Conservation (phyloP, 2,329 filamentous ascomycete species). For the Endocalyx cinctus region DNA sequence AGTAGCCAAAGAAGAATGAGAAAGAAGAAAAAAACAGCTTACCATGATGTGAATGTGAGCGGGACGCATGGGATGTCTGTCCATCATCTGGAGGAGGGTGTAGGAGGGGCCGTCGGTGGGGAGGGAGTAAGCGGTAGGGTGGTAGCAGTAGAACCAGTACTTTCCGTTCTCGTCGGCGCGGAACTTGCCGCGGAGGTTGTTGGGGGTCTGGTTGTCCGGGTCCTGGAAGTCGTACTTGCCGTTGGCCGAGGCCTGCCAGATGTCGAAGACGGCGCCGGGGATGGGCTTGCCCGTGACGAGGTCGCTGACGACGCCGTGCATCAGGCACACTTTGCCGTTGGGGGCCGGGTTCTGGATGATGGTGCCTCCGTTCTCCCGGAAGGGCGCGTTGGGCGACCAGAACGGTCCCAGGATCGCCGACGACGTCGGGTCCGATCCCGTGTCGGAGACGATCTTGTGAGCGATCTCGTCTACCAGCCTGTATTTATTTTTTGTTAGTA, state of each 20-base stretch:
- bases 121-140: slow-evolving; percentile 69
- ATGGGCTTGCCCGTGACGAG: slow-evolving; percentile 49
- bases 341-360: slow-evolving; percentile 61
- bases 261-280: slow-evolving; percentile 65
- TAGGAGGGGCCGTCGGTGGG: slow-evolving; percentile 55
- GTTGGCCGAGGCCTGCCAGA: slow-evolving; percentile 74
- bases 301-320: slow-evolving; percentile 62
- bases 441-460: slow-evolving; percentile 59
- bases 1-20: not conserved
- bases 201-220: slow-evolving; percentile 63
- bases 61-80: slow-evolving; percentile 43
- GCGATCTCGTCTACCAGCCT: slow-evolving; percentile 64
- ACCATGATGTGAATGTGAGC: slow-evolving; percentile 50
- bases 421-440: slow-evolving; percentile 61
- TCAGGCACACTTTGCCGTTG: slow-evolving; percentile 56
- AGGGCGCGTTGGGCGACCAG: slow-evolving; percentile 71
- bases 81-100: slow-evolving; percentile 40
- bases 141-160: slow-evolving; percentile 70
- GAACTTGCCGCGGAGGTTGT: slow-evolving; percentile 77
- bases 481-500: slow-evolving; percentile 5
- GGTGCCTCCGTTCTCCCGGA: slow-evolving; percentile 60
- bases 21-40: slow-evolving; percentile 10
- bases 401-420: slow-evolving; percentile 74
- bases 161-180: slow-evolving; percentile 64
- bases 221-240: slow-evolving; percentile 76